Evolutionary conservation across 225 moss, liverwort and hornwort genomes (phyloP), one percentile per base, ranked within the genome.

Genomic region (Pseudisothecium myosuroides): DNA sequence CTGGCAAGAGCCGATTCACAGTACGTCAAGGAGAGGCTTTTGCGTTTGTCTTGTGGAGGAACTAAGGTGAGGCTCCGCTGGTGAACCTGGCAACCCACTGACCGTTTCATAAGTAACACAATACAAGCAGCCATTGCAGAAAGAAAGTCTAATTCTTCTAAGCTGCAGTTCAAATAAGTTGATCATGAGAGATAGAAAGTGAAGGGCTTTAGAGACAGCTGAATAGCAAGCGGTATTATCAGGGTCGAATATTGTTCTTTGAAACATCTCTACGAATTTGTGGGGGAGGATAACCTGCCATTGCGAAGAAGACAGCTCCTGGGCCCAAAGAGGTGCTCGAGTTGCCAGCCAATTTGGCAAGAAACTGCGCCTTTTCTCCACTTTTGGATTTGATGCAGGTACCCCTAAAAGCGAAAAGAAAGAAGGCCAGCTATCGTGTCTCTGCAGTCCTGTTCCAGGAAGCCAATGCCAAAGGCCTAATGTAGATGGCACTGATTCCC

Each of bases 401-500:
- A 74, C 69, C 84, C 82, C 92, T 87, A 92, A 87, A 36, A 55
- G 88, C 37, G 85, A 79, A 82, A 94, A 93, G 60, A 93, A 93
- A 36, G 94, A 94, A 58, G 94, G 90, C 94, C 92, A 94, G 74
- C 63, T 90, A 73, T 94, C 92, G 41, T 83, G 83, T 74, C 69
- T 87, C 89, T 90, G 83, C 50, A 76, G 28, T 43, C 85, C 89
- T 65, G 85, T 61, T 31, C 87, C 86, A 77, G 94, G 93, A 60
- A 93, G 85, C 94, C 94, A 94, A 73, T 94, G 94, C 93, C 93
- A 94, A 50, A 94, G 79, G n/a, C 94, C 94, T 79, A 91, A 52
- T 15, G 90, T 84, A 65, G 89, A 90, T 74, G 58, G 84, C 49
- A 45, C 76, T 41, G 56, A 36, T 29, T 55, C 82, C 87, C 43